A percentile compares a stretch with the other conserved stretches of the same genome.
Evolutionary conservation across 2,329 filamentous ascomycete genomes (phyloP).

Genomic region (Sporothrix pallida): DNA sequence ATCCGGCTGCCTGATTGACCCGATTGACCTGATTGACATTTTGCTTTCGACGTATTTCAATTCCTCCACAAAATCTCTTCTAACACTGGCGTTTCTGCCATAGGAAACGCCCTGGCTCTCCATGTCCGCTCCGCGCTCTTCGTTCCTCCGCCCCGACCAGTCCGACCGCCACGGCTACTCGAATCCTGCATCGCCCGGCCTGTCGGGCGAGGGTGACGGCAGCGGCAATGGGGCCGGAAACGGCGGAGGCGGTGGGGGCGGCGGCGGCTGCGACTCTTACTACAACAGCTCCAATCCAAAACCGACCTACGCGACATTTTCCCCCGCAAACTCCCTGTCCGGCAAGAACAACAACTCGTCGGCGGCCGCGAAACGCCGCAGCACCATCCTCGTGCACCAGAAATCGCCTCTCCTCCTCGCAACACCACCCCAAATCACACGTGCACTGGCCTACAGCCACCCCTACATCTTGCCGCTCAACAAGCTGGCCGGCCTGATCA

Average conservation of each 20-base stretch:
- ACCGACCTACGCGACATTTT: slow-evolving; percentile 88
- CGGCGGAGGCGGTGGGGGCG: slow-evolving; percentile 32
- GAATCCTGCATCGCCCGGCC: slow-evolving; percentile 36
- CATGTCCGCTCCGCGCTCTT: slow-evolving; percentile 55
- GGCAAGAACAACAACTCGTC: slow-evolving; percentile 55
- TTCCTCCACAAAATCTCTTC: neutral
- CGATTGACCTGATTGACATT: neutral
- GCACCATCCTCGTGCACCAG: slow-evolving; percentile 93
- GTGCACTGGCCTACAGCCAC: slow-evolving; percentile 93
- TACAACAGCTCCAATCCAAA: slow-evolving; percentile 48
- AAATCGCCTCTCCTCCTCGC: slow-evolving; percentile 92
- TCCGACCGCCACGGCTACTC: slow-evolving; percentile 43
- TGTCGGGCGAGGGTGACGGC: slow-evolving; percentile 27
- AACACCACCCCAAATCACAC: slow-evolving; percentile 92
- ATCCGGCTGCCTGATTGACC: neutral
- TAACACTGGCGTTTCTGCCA: slow-evolving; percentile 13
- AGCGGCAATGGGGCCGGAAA: slow-evolving; percentile 36
- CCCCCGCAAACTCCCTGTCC: slow-evolving; percentile 77
- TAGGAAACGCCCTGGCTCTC: slow-evolving; percentile 61
- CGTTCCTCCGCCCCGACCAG: slow-evolving; percentile 40
- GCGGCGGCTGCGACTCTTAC: slow-evolving; percentile 41
- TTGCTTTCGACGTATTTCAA: too few species aligned
- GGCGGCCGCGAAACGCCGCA: slow-evolving; percentile 74
- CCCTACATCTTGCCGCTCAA: slow-evolving; percentile 91
- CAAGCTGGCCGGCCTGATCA: slow-evolving; percentile 80